Evolutionary conservation across 441 rosid genomes (phyloP).

Genomic region (Mallotus japonicus): DNA sequence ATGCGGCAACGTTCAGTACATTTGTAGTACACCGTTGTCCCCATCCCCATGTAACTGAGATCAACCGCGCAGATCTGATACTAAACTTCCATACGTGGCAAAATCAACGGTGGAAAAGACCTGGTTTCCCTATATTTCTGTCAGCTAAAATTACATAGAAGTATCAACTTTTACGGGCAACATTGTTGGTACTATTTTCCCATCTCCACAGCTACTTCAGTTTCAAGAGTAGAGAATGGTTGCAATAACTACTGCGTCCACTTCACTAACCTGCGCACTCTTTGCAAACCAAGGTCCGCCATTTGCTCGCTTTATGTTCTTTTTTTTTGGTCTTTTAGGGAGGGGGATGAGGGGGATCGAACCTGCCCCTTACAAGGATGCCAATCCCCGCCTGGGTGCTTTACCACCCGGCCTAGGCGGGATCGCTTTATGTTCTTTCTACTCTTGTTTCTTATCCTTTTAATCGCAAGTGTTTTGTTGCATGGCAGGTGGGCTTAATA

Average conservation of each 20-base stretch:
- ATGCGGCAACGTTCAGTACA: not conserved
- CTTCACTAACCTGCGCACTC: conserved; percentile 37
- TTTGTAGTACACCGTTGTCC: not conserved
- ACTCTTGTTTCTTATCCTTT: not conserved
- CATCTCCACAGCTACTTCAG: no score
- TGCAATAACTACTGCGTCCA: conserved; percentile 30
- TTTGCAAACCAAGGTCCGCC: conserved; percentile 44
- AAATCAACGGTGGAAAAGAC: conserved; percentile 1
- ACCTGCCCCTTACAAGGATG: no score
- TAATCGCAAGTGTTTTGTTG: conserved; percentile 1
- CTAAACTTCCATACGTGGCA: conserved; percentile 5
- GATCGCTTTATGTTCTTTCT: not conserved
- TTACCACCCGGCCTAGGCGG: no score
- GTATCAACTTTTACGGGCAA: not conserved
- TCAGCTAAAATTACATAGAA: not conserved
- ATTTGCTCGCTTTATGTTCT: not conserved
- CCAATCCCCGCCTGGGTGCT: no score
- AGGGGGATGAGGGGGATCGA: no score
- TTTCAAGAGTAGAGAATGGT: conserved; percentile 21
- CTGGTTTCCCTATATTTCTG: not conserved
- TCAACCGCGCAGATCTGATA: not conserved
- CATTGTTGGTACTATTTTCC: no score
- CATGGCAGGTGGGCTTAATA: conserved; percentile 28
- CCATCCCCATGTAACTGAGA: not conserved
- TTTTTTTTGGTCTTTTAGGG: no score